Percentiles rank a stretch among this genome's conserved stretches.
Evolutionary conservation across 345 rosid genomes (phyloP).

Genomic region (Eucalyptus sp.): DNA sequence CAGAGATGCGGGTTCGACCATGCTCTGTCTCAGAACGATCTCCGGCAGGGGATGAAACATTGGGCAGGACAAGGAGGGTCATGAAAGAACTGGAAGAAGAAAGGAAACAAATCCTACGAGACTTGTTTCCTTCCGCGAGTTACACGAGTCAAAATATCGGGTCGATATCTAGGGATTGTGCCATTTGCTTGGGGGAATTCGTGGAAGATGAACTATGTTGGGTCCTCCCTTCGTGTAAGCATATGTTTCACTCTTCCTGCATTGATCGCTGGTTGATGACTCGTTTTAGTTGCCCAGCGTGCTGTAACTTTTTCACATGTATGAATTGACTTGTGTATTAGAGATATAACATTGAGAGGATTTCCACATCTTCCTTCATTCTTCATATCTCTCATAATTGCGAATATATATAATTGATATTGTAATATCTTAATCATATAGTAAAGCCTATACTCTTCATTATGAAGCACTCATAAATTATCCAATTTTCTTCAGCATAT

Average conservation of each 20-base stretch:
- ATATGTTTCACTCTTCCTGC: not conserved
- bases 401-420: not conserved
- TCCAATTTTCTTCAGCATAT: not conserved
- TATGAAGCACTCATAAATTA: not conserved
- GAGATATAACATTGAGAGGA: not conserved
- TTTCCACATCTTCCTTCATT: not conserved
- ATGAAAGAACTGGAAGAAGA: not conserved
- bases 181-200: not conserved
- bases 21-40: too few relatives aligned
- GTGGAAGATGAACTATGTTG: not conserved
- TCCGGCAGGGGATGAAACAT: too few relatives aligned
- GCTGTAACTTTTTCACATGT: not conserved
- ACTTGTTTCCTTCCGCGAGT: not conserved
- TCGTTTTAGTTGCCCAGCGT: not conserved
- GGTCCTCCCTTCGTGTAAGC: not conserved
- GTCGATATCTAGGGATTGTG: not conserved
- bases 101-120: not conserved
- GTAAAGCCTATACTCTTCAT: not conserved
- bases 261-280: not conserved
- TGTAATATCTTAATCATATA: too few relatives aligned
- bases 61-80: too few relatives aligned
- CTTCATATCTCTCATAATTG: not conserved
- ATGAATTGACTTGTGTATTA: not conserved
- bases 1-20: too few relatives aligned
- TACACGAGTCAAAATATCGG: not conserved